Evolutionary conservation across 2,329 filamentous ascomycete species (phyloP), one percentile per base, ranked within the genome.

Genomic region (Didymella pomorum): DNA sequence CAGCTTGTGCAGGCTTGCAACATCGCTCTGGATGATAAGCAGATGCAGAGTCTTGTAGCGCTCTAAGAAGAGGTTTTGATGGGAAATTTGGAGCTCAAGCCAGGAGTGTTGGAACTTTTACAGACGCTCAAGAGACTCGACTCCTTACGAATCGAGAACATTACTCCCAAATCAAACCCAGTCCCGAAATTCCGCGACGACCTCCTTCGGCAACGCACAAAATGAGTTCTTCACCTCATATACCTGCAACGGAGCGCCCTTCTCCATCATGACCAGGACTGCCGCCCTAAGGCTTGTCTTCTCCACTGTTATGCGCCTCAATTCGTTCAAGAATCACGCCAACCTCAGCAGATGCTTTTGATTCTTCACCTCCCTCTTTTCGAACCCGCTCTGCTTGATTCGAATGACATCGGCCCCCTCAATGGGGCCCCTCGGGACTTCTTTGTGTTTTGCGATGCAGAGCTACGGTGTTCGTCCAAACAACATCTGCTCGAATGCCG

Each of bases 41-140:
- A 25, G 23, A 25, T 25, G 23, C 23, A 25, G 7, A 25, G 3
- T 7, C 23, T 25, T 25, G 23, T 25, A 7, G 23, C 3, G 23
- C 23, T 25, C 7, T 25, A 25, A 3, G 23, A 25, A 7, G 7
- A 25, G 7, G 23, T 25, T 25, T 25, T 25, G 23, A 7, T 7
- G 23, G 23, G 7, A 25, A 25, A 25, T 7, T 25, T 25, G 23
- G 23, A 25, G 23, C n/a, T 46, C 2, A 52, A 82, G 49, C 28
- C 61, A 1, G 79, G 79, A 0, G 78, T 77, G 0, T 14, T 76
- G 3, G 51, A 68, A 0, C 61, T 83, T 1, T 64, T 83, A 0
- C 31, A 63, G 5, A 64, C 61, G 1, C 62, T 83, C 2, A 77
- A 74, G 49, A 11, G 29, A 0, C 61, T 4, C 2, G 12, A 9